Evolutionary conservation across 2,329 filamentous ascomycete species (phyloP).

Genomic region (Fusarium sp.): DNA sequence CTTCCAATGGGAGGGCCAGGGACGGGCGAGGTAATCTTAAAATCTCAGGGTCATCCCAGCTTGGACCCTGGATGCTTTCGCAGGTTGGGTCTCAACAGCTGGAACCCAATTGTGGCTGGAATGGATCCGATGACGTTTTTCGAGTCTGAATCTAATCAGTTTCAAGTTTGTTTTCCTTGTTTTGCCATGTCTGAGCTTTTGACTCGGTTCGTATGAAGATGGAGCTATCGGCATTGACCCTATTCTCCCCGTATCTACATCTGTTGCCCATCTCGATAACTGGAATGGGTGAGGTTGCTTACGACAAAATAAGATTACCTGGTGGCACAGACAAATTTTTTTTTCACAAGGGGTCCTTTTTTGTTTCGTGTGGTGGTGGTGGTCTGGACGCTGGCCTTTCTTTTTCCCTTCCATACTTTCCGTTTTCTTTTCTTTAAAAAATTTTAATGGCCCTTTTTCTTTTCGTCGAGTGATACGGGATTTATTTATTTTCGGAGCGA

Average conservation of each 20-base stretch:
- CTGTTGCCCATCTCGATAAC: background rate
- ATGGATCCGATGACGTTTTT: constrained; percentile 16
- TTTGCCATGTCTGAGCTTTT: background rate
- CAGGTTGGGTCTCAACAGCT: constrained; percentile 26
- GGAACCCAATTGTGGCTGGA: constrained; percentile 25
- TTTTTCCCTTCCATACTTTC: background rate
- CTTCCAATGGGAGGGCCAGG: constrained; percentile 20
- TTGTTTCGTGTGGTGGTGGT: background rate
- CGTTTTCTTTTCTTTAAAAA: background rate
- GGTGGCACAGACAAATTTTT: background rate
- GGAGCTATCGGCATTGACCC: background rate
- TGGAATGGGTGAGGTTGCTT: background rate
- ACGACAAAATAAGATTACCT: background rate
- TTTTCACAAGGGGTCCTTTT: background rate
- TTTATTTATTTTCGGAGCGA: background rate
- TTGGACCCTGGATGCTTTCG: background rate
- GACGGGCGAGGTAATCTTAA: constrained; percentile 32
- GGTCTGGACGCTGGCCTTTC: background rate
- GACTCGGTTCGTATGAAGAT: background rate
- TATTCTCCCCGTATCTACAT: background rate
- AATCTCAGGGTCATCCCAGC: constrained; percentile 35
- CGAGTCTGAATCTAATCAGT: too few relatives aligned
- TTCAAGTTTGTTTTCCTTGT: background rate
- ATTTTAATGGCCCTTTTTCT: background rate
- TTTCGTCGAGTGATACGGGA: background rate